Evolutionary conservation across 306 rosid genomes (phyloP).

Genomic region (Sesbania bispinosa): DNA sequence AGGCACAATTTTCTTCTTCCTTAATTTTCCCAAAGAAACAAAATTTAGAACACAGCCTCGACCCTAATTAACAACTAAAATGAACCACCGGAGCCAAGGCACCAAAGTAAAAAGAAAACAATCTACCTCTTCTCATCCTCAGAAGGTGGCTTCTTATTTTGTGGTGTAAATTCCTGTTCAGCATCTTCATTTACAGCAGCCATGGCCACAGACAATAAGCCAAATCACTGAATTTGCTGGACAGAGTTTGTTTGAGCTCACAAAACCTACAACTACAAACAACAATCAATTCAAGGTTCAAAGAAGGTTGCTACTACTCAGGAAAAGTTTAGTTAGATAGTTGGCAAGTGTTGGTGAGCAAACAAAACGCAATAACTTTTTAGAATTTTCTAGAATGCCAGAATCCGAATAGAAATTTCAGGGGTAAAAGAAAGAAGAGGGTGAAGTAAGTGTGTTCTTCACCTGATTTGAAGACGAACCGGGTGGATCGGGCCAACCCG

Average conservation of each 20-base stretch:
- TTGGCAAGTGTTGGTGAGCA: background rate
- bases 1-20: slow-evolving; percentile 78
- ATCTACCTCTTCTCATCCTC: slow-evolving; percentile 84
- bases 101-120: background rate
- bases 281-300: slow-evolving; percentile 2
- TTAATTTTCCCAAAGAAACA: slow-evolving; percentile 30
- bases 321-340: background rate
- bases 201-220: slow-evolving; percentile 38
- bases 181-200: slow-evolving; percentile 37
- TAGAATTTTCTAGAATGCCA: background rate
- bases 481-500: background rate
- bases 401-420: too few relatives aligned
- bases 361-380: background rate
- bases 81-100: background rate
- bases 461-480: background rate
- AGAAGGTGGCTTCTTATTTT: slow-evolving; percentile 62
- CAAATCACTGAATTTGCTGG: slow-evolving; percentile 5
- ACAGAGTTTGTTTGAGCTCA: background rate
- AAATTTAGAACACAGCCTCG: background rate
- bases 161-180: slow-evolving; percentile 43
- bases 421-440: too few relatives aligned
- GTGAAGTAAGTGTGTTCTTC: background rate
- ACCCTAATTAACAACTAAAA: background rate
- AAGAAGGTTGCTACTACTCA: background rate
- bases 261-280: background rate